phyloP scores from a whole-genome alignment of 257 asterid species.

The Nicotiana tabacum region DNA sequence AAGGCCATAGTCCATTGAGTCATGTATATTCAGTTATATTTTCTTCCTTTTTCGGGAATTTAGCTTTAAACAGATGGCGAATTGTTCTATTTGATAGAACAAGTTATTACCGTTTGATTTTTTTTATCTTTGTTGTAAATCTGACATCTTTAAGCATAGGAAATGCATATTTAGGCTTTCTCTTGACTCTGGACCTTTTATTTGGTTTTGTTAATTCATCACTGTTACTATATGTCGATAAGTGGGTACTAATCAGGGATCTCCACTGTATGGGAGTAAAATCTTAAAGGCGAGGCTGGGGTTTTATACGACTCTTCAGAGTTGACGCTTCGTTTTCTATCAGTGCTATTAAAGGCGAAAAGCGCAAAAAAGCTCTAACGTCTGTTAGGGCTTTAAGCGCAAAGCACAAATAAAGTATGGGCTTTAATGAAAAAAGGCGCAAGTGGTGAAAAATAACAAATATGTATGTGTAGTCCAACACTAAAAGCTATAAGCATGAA shows the following conservation, averaged over 20 bases:
- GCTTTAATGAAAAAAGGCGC: no score
- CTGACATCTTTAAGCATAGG: background rate
- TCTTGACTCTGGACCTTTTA: background rate
- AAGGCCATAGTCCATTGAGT: background rate
- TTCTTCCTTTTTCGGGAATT: background rate
- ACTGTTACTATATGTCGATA: background rate
- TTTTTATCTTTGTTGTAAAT: background rate
- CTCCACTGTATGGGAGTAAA: background rate
- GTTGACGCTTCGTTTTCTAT: background rate
- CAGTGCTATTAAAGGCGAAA: no score
- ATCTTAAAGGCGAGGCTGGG: background rate
- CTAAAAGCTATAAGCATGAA: no score
- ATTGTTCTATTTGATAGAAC: background rate
- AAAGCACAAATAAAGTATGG: no score
- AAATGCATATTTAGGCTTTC: background rate
- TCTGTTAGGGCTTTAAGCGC: no score
- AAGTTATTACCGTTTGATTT: background rate
- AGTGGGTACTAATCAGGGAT: constrained; percentile 6
- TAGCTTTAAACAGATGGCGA: background rate
- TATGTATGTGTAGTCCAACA: no score
- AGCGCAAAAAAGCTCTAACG: no score
- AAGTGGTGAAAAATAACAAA: no score
- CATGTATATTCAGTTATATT: background rate
- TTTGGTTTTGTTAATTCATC: background rate
- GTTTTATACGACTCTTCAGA: background rate